Evolutionary conservation across 2,329 filamentous ascomycete genomes (phyloP), one percentile per base, ranked within the genome.

Genomic region (Microdochium trichocladiopsis): DNA sequence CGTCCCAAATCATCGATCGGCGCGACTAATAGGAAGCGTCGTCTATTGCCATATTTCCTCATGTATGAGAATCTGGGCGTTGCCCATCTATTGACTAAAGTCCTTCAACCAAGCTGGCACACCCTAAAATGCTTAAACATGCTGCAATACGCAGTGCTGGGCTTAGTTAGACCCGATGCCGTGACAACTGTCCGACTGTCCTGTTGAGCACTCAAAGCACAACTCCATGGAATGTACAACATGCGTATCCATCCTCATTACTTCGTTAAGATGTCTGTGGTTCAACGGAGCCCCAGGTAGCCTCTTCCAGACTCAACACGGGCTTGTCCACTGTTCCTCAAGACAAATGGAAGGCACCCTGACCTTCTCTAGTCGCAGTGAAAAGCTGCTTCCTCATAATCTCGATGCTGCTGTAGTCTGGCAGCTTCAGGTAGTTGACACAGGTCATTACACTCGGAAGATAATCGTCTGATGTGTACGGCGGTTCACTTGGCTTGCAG

Each of bases 391-490:
- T 81, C 63, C 80, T 86, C 71, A 99, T 83, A 50, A 87, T 78
- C 2, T 89, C 82, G 56, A 95, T 73, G 60, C 75, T 84, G 59
- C 85, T 93, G 71, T 99, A 99, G 70, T 99, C 90, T 21, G 94
- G 94, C 64, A 99, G 80, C 72, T 99, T 99, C 63, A 99, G 83
- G 68, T 99, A 99, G 70, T 99, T 99, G 71, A 96, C 94, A 68
- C 95, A 99, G 11, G 95, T 99, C 95, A 99, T 99, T 68, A 99
- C 95, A 67, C 92, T 97, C 12, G 95, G 94, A n/a, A 99, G 80
- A 64, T 97, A 99, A 72, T 99, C 94, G 65, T 99, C 94, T 4
- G 93, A 93, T 3, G 86, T 87, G 68, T 92, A 94, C 2, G 94
- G 94, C 16, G 90, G 84, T 66, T 99, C 94, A 69, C 90, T 95